Base-by-base conservation (phyloP, 768 basidiomycete genomes). In the Coprinopsis sp. region DNA sequence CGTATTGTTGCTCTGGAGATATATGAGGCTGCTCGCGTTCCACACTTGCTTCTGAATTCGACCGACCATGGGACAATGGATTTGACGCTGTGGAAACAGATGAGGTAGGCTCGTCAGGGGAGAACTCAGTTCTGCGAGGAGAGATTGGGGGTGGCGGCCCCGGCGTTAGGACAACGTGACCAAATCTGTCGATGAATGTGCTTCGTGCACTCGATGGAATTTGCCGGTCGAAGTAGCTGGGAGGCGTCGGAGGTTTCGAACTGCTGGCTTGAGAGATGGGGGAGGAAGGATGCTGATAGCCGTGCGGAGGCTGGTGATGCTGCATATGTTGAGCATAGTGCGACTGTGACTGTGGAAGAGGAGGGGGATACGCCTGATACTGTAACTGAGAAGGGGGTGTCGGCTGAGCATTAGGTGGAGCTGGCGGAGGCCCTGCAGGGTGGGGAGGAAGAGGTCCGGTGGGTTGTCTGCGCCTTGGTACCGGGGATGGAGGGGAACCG, bases 41-140 rank as follows among this genome's bases (percentile, higher is more conserved):
- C 30, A 65, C 65, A 28, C 67, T 72, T 18, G 74, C 72, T 61
- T 81, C 79, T 2, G 80, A 79, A 22, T 71, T 71, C 12, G 75
- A 65, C 49, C 74, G 70, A 36, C 59, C 55, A 54, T 78, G 77
- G 14, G 56, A 54, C 22, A 60, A 52, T 21, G 62, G 52, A 30
- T n/a, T n/a, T n/a, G n/a, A n/a, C n/a, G n/a, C n/a, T n/a, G n/a
- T n/a, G n/a, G 72, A 61, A 12, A 65, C 62, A 1, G 62, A 52
- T 5, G 71, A 51, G 46, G 58, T 57, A n/a, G 63, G 62, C 16
- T 77, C 73, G 19, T 75, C 49, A 12, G 64, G 49, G 43, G 73
- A 73, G 44, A 73, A 74, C 22, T 62, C 65, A 6, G 69, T 56
- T 33, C 71, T 67, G 52, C 65, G 65, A 28, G 76, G 77, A 10